Percentiles rank a stretch among this genome's conserved stretches.
Conservation (phyloP, 2,329 filamentous ascomycete species). For the Apiospora malaysiana region DNA sequence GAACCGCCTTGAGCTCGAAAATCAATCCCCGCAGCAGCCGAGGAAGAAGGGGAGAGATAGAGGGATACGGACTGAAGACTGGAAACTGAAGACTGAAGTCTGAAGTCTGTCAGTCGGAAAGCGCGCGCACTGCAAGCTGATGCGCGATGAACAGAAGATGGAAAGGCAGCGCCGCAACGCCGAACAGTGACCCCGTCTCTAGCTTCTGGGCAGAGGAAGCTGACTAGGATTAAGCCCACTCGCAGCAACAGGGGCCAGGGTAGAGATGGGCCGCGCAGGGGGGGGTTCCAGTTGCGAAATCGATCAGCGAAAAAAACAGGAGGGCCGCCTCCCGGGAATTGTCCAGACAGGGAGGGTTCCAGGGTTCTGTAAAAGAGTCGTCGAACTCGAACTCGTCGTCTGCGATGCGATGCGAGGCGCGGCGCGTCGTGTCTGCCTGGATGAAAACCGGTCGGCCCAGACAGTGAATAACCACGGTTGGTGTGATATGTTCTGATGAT, state of each 20-base stretch:
- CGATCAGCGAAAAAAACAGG: conserved; percentile 16
- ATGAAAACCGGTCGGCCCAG: not conserved
- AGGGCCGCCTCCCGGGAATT: conserved; percentile 19
- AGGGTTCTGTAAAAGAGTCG: conserved; percentile 2
- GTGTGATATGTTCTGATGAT: conserved; percentile 17
- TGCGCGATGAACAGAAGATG: conserved; percentile 23
- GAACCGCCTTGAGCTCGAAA: not conserved
- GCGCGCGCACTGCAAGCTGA: conserved; percentile 19
- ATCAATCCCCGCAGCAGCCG: conserved; percentile 23
- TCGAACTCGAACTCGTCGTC: conserved; percentile 2
- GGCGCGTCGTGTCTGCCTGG: conserved; percentile 15
- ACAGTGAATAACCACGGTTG: not conserved
- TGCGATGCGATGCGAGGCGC: not conserved
- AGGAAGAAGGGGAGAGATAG: conserved; percentile 14
- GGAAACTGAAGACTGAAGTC: no score
- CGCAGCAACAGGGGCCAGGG: conserved; percentile 30
- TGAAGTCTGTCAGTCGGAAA: conserved; percentile 15
- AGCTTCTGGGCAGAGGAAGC: conserved; percentile 24
- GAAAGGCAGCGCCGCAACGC: conserved; percentile 23
- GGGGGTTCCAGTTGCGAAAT: conserved; percentile 25
- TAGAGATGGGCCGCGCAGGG: conserved; percentile 29
- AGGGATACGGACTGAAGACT: conserved; percentile 11
- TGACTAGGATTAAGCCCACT: conserved; percentile 33
- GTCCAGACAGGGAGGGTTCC: not conserved
- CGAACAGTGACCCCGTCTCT: conserved; percentile 20